phyloP scores from a whole-genome alignment of 1,139 yeast species.

The Candida sanyaensis region DNA sequence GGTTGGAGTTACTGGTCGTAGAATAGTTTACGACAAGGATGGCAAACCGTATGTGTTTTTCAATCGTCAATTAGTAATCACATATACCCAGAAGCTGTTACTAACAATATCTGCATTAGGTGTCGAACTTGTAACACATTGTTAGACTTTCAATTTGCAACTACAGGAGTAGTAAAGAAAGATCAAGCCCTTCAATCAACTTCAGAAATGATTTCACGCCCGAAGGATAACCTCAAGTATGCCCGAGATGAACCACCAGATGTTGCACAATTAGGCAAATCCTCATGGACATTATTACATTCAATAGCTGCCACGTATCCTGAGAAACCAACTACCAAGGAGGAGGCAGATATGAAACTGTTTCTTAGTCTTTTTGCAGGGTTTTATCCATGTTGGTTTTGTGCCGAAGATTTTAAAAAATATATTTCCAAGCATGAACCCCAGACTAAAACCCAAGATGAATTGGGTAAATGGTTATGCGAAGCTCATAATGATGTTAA shows the following conservation, averaged over 20 bases:
- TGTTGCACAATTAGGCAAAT: conserved; percentile 74
- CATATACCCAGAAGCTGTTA: conserved; percentile 8
- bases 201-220: conserved; percentile 10
- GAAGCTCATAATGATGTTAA: conserved; percentile 94
- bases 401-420: conserved; percentile 80
- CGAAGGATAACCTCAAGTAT: conserved; percentile 16
- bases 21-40: conserved; percentile 77
- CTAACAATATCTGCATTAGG: conserved; percentile 31
- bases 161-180: conserved; percentile 23
- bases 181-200: conserved; percentile 2
- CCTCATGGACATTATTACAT: conserved; percentile 93
- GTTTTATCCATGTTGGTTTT: conserved; percentile 92
- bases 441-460: conserved; percentile 68
- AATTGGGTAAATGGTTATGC: conserved; percentile 89
- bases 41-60: conserved; percentile 76
- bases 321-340: conserved; percentile 54
- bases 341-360: conserved; percentile 71
- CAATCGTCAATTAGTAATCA: conserved; percentile 2
- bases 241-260: conserved; percentile 80
- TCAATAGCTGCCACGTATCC: conserved; percentile 92
- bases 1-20: conserved; percentile 63
- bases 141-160: conserved; percentile 71
- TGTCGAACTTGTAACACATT: conserved; percentile 85
- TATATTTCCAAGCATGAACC: conserved; percentile 68
- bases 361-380: conserved; percentile 74